Base-by-base conservation (phyloP, 2,329 filamentous ascomycete genomes). In the Leptoxyphium fumago region DNA sequence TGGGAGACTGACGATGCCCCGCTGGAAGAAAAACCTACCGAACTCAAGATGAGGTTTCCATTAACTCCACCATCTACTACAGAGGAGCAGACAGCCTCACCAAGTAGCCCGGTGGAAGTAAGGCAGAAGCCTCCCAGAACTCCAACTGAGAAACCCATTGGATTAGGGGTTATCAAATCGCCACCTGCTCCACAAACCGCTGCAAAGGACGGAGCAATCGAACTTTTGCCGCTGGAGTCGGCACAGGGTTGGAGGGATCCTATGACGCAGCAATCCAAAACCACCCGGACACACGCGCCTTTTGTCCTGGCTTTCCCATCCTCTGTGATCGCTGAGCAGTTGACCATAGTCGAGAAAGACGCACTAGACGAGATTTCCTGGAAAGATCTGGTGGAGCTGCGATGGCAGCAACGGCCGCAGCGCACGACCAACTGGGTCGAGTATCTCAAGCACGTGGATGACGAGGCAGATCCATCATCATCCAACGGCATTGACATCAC, bases 361-460 rank as follows among this genome's bases (percentile, higher is more conserved):
- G 84, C 84, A 1, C 68, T 91, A 17, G 84, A 86, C 52, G 84
- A 89, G 60, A 83, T 91, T 49, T 84, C 89, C 63, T 91, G 84
- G 84, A 86, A 83, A 58, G 84, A 91, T 52, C 69, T 91, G 10
- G 84, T 89, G 44, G 82, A 87, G 44, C 80, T 91, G 69, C 77
- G 77, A 42, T 89, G 84, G 83, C 85, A 84, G 58, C 77, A 86
- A 52, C 72, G 72, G 26, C 53, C 60, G 36, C 52, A 55, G 4
- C 46, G 49, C 8, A 50, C 58, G 26, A 54, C 53, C 15, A 61
- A 86, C 17, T 91, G 84, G 84, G 84, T 89, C 10, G 80, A 85
- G 38, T 89, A 87, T 57, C 68, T 89, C 36, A 77, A 80, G 43
- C 78, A 79, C 41, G 51, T 54, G 18, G 50, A 52, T 30, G 50